Percentiles rank a stretch among this genome's conserved stretches.
These are phyloP conservation scores for Alternaria arborescens DNA, from an alignment of 2,329 filamentous ascomycete genomes.

Conservation along the genomic window DNA sequence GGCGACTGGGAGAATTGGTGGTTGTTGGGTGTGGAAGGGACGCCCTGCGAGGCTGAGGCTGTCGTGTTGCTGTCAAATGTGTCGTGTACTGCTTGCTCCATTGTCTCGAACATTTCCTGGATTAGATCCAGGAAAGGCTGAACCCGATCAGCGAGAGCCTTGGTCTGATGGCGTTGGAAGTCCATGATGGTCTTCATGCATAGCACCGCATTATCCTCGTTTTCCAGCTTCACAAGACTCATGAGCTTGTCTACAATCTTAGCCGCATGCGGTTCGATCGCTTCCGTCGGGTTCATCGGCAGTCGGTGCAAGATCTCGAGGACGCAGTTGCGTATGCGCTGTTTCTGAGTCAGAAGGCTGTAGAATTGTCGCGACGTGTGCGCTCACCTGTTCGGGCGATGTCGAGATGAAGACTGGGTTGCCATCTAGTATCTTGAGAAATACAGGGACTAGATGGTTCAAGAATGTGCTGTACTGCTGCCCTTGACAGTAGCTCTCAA, in stretches of 20 bases:
- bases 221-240: constrained; percentile 86
- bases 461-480: constrained; percentile 82
- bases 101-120: constrained; percentile 92
- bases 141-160: constrained; percentile 80
- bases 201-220: constrained; percentile 98
- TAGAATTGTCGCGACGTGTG: constrained; percentile 13
- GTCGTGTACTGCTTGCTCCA: constrained; percentile 93
- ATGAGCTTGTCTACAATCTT: constrained; percentile 92
- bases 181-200: constrained; percentile 99
- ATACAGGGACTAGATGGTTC: constrained; percentile 86
- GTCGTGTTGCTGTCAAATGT: constrained; percentile 83
- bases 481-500: constrained; percentile 86
- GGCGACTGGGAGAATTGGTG: constrained; percentile 82
- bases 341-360: constrained; percentile 52
- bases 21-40: constrained; percentile 70
- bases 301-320: constrained; percentile 94
- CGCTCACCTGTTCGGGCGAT: constrained; percentile 82
- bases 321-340: constrained; percentile 87
- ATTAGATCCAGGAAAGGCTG: constrained; percentile 92
- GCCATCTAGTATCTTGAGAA: constrained; percentile 83
- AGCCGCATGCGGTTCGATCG: constrained; percentile 85
- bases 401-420: constrained; percentile 91
- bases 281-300: constrained; percentile 76
- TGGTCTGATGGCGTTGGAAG: constrained; percentile 90
- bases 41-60: constrained; percentile 58